Base-by-base conservation (phyloP, 495 filamentous ascomycete genomes). In the Cenococcum geophilum region DNA sequence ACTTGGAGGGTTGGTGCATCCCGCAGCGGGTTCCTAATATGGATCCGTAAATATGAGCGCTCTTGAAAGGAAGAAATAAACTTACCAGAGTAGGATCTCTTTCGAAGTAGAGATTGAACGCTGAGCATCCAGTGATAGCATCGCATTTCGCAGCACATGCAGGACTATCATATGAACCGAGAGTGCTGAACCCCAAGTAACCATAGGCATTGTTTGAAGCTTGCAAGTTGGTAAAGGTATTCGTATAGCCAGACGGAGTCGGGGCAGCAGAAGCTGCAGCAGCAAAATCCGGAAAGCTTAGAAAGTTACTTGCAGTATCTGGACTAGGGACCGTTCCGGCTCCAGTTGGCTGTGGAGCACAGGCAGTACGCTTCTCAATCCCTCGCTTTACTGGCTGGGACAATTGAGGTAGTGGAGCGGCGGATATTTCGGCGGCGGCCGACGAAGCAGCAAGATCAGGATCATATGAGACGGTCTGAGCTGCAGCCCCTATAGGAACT, bases 71-170 rank as follows among this genome's bases (percentile, higher is more conserved):
- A 32, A 32, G 27, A 32, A 32, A 32, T 2, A 32, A 32, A 32
- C 27, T 3, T 32, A 32, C 32, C 12, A 57, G 34, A 42, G 21
- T 40, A 4, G 57, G 62, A 20, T 36, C 37, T 20, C 58, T 48
- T 23, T 65, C 58, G 51, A 37, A 60, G 47, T 50, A 58, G 54
- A 65, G 57, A 25, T 61, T 57, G 55, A 65, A 61, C 12, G 59
- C 55, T 2, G 22, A 21, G 34, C 63, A 65, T 27, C 55, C 53
- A 11, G 34, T 10, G 18, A 20, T 52, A 9, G 16, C 18, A 20
- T 57, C 21, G 42, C 63, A 65, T 5, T 6, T 8, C 14, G 37
- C 22, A 20, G 63, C 63, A 53, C 63, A 65, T 0, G 14, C 32
- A 5, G 5, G 12, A 4, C 22, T 5, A 23, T 61, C 53, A 34